Base-by-base conservation (phyloP, 768 basidiomycete species). In the Hypsizygus marmoreus region DNA sequence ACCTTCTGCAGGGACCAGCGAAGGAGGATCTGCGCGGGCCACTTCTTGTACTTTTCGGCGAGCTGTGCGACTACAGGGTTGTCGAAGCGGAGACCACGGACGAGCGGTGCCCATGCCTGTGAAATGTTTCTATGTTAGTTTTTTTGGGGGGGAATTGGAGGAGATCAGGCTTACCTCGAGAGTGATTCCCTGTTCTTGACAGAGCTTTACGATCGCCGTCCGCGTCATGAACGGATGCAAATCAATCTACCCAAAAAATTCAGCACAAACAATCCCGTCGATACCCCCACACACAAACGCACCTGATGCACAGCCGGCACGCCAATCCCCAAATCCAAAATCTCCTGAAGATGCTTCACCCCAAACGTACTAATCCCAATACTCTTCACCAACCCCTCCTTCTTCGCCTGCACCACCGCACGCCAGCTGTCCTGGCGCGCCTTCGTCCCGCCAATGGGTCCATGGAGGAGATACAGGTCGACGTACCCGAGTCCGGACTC, bases 1-100 rank as follows among this genome's bases (percentile, higher is more conserved):
- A 82, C 88, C 72, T 87, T 85, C 62, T 93, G 87, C n/a, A 93
- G 64, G 9, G 81, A 84, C 62, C 82, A 90, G n/a, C 88, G 73
- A 22, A 90, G 68, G 29, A 88, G 68, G 37, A 91, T 67, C 54
- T 79, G 77, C 56, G 82, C 73, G n/a, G 76, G 68, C 35, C 69
- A 59, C 56, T 81, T 88, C 29, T 62, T 57, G 59, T 87, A 81
- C 60, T 80, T 82, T 31, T 72, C 54, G 5, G 77, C 74, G 28
- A 81, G 65, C 24, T 58, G 58, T 63, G 14, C 80, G 76, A 63
- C 86, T 79, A 14, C 66, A 26, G 81, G 76, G 55, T 84, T 79
- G 11, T 76, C 58, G 66, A 91, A 86, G 35, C 82, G 74, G 62
- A 81, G 69, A 9, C 79, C 84, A 16, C 86, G 73, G 13, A 80